Evolutionary conservation across 148 eudicot genomes (phyloP).

Genomic region (Dianthus caryophyllus): DNA sequence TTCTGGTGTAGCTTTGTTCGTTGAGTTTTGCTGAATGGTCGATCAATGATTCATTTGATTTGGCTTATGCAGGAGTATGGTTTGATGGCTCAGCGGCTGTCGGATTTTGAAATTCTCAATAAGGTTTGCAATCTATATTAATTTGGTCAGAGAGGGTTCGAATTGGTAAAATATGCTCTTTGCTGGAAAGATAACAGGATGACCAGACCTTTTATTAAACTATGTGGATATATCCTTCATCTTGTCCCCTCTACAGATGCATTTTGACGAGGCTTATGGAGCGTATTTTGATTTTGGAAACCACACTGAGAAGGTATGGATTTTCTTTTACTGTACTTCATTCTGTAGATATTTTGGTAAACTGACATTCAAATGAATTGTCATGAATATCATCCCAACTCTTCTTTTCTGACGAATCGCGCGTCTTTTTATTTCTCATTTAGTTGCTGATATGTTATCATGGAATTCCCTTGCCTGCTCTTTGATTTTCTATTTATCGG

Average conservation of each 20-base stretch:
- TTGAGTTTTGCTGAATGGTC: slow-evolving; percentile 16
- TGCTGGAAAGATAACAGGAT: background rate
- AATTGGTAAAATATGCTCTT: background rate
- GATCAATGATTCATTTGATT: slow-evolving; percentile 15
- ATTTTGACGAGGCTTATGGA: slow-evolving; percentile 65
- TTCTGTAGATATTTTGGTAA: slow-evolving; percentile 4
- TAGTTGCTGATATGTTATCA: background rate
- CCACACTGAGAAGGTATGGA: slow-evolving; percentile 83
- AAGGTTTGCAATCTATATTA: slow-evolving; percentile 43
- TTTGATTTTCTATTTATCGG: too few species aligned
- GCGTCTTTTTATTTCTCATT: background rate
- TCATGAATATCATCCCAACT: background rate
- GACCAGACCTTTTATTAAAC: background rate
- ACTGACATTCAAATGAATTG: background rate
- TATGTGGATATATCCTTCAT: background rate
- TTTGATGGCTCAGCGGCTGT: slow-evolving; percentile 51
- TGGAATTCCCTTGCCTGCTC: background rate
- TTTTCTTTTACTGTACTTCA: background rate
- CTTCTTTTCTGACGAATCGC: background rate
- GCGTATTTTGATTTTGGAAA: slow-evolving; percentile 93
- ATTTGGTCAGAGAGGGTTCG: background rate
- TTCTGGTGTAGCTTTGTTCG: background rate
- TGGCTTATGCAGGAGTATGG: slow-evolving; percentile 61
- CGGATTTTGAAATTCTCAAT: slow-evolving; percentile 79
- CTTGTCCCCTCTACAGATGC: slow-evolving; percentile 56